Evolutionary conservation across 768 basidiomycete genomes (phyloP).

Genomic region (Multifurca ochricompacta): DNA sequence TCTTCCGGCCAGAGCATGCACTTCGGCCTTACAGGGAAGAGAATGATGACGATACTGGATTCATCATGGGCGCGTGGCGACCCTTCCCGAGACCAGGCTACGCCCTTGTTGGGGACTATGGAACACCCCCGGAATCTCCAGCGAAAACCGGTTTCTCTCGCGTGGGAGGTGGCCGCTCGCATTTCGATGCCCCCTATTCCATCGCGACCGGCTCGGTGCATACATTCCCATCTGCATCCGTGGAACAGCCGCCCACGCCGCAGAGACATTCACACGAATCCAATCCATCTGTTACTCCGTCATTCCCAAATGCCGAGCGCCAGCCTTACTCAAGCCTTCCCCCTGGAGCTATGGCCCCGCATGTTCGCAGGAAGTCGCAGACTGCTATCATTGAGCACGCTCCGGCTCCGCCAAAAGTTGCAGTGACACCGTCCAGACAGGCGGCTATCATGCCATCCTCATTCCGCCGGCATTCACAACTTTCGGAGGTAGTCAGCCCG

Average conservation of each 20-base stretch:
- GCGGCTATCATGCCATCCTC: neutral
- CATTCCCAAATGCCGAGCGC: conserved; percentile 18
- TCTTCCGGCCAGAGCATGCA: conserved; percentile 74
- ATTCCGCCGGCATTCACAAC: conserved; percentile 14
- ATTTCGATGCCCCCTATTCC: conserved; percentile 80
- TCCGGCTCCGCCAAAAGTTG: conserved; percentile 10
- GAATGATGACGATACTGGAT: conserved; percentile 70
- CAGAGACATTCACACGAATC: conserved; percentile 12
- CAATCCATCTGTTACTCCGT: conserved; percentile 19
- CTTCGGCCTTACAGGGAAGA: conserved; percentile 70
- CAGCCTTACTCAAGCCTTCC: conserved; percentile 34
- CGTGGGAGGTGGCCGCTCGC: conserved; percentile 80
- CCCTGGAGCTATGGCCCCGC: conserved; percentile 61
- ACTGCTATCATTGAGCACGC: conserved; percentile 76
- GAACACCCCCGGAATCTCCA: conserved; percentile 22
- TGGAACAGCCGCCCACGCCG: conserved; percentile 33
- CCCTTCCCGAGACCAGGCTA: conserved; percentile 54
- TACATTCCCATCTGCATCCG: conserved; percentile 49
- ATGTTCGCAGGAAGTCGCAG: conserved; percentile 72
- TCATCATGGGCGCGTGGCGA: conserved; percentile 94
- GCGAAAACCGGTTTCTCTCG: conserved; percentile 67
- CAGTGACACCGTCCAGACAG: neutral
- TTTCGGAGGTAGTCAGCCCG: conserved; percentile 15
- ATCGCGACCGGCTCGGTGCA: conserved; percentile 37
- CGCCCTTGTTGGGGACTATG: conserved; percentile 32